Conservation (phyloP, 78 protist genomes). For the Dictyostelium capitatum region DNA sequence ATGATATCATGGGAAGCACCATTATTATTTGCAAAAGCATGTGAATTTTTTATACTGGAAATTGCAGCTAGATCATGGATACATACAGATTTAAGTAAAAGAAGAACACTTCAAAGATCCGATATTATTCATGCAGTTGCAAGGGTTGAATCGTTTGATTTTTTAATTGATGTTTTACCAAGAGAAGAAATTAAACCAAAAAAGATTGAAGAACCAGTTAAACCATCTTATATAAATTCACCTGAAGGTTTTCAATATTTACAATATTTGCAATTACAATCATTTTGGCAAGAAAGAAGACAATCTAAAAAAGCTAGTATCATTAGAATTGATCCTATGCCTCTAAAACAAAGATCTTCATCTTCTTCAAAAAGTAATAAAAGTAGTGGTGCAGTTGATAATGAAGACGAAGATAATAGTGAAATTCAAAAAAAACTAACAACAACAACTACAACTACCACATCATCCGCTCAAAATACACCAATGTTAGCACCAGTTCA, state of each 20-base stretch:
- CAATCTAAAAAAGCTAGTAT: background rate
- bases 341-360: background rate
- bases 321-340: background rate
- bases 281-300: background rate
- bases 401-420: background rate
- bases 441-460: background rate
- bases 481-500: background rate
- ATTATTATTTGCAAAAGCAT: slow-evolving; percentile 90
- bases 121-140: slow-evolving; percentile 91
- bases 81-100: slow-evolving; percentile 85
- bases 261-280: slow-evolving; percentile 52
- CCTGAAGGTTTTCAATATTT: slow-evolving; percentile 54
- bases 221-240: slow-evolving; percentile 15
- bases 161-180: slow-evolving; percentile 92
- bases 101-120: slow-evolving; percentile 89
- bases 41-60: slow-evolving; percentile 92
- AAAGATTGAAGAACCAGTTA: slow-evolving; percentile 12
- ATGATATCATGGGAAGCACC: slow-evolving; percentile 81
- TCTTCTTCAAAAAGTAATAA: background rate
- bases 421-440: background rate
- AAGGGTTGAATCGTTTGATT: slow-evolving; percentile 87
- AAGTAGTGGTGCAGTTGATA: background rate
- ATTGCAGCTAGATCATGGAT: slow-evolving; percentile 91
- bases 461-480: background rate
- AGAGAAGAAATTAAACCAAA: slow-evolving; percentile 86